Percentiles rank a stretch among this genome's conserved stretches.
Evolutionary conservation across 495 filamentous ascomycete species (phyloP).

Genomic region (Endocarpon pusillum): DNA sequence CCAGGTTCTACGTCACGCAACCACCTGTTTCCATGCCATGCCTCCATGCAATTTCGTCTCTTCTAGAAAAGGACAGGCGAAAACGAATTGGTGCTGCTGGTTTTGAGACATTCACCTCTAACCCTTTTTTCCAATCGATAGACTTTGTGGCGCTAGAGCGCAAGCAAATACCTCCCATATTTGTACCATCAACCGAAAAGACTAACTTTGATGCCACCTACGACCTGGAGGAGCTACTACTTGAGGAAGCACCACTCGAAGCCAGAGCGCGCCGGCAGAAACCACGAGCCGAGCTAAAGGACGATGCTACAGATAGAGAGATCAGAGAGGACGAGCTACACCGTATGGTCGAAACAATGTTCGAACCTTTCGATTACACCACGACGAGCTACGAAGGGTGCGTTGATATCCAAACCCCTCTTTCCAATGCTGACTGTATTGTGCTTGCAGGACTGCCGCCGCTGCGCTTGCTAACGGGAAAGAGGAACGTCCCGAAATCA

Average conservation of each 20-base stretch:
- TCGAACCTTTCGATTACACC: conserved; percentile 93
- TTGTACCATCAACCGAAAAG: conserved; percentile 86
- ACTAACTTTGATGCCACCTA: conserved; percentile 99
- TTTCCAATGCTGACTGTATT: background rate
- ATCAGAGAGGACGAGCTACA: conserved; percentile 89
- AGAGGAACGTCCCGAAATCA: conserved; percentile 15
- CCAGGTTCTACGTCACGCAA: conserved; percentile 74
- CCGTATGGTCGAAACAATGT: conserved; percentile 83
- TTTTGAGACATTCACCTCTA: conserved; percentile 66
- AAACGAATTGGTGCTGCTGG: conserved; percentile 63
- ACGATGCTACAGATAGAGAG: conserved; percentile 90
- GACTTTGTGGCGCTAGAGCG: conserved; percentile 74
- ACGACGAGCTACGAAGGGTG: conserved; percentile 48
- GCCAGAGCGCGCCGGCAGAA: conserved; percentile 85
- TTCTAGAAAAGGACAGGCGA: conserved; percentile 64
- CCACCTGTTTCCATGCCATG: conserved; percentile 77
- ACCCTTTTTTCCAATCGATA: conserved; percentile 74
- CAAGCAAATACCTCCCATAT: conserved; percentile 83
- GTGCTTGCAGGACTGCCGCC: conserved; percentile 20
- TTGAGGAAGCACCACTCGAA: conserved; percentile 92
- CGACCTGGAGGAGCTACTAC: conserved; percentile 80
- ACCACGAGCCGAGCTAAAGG: conserved; percentile 74
- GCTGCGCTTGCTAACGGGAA: conserved; percentile 25
- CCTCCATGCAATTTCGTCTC: conserved; percentile 64
- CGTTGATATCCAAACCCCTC: conserved; percentile 9